Evolutionary conservation across 805 yeast genomes (phyloP), one percentile per base, ranked within the genome.

Genomic region (Ascoidea tarda): DNA sequence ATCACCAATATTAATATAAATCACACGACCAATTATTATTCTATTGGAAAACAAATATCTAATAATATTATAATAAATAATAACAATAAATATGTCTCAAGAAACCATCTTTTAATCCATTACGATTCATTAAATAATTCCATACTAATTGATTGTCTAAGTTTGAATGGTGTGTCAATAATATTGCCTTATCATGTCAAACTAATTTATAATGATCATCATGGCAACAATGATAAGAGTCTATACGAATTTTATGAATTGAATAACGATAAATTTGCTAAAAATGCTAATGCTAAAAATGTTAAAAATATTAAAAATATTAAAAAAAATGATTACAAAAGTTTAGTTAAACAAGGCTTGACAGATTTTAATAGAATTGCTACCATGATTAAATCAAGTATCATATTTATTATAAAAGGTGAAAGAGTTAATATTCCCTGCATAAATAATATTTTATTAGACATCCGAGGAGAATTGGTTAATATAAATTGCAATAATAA

Each of bases 1-100:
- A 16, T 55, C 60, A n/a, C 60, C 59, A 53, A 58, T 1, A 59
- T 60, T n/a, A 63, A 68, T 6, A 81, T 76, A 51, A 75, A 75
- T 58, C 95, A 85, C 59, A 69, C 84, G 57, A 87, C 96, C 0
- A 93, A 90, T 66, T 82, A 90, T 52, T 81, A 91, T 0, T 86
- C 93, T 2, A 69, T 93, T 49, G 84, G 86, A 59, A 86, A 95
- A 38, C 99, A 93, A 65, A 68, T 93, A 44, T 93, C 93, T 71
- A 97, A 97, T 14, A 93, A 84, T 62, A 79, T 85, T 55, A 79
- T 87, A 5, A 87, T 90, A 53, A 53, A 63, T 16, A 58, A 60
- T 6, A 4, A 4, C 14, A 10, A 10, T 10, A 38, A 38, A 16
- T 38, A 8, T 10, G 8, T 38, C 44, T 46, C 31, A 16, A 33